phyloP scores from a whole-genome alignment of 176 grass and related monocot genomes.

The Eleusine indica region DNA sequence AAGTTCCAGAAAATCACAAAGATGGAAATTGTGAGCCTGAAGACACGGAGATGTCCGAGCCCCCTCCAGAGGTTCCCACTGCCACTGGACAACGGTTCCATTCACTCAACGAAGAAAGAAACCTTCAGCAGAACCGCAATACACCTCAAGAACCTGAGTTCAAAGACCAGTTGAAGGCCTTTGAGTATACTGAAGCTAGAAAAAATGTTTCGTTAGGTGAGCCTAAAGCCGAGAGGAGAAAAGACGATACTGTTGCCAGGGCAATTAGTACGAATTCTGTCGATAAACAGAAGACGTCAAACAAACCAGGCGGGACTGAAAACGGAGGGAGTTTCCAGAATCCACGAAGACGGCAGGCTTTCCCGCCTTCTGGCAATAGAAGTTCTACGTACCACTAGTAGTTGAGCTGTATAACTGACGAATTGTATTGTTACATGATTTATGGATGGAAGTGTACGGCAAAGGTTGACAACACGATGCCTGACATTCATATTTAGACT shows the following conservation, averaged over 20 bases:
- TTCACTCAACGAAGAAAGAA: conserved; percentile 54
- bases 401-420: conserved; percentile 9
- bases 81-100: conserved; percentile 34
- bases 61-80: conserved; percentile 30
- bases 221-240: conserved; percentile 41
- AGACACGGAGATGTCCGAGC: conserved; percentile 28
- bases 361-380: conserved; percentile 84
- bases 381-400: conserved; percentile 62
- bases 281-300: conserved; percentile 16
- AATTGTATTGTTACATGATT: conserved; percentile 16
- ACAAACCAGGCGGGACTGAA: conserved; percentile 36
- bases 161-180: conserved; percentile 53
- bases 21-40: conserved; percentile 37
- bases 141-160: conserved; percentile 42
- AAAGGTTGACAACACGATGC: neutral
- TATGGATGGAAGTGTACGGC: neutral
- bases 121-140: conserved; percentile 39
- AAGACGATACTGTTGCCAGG: conserved; percentile 47
- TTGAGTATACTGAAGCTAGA: conserved; percentile 74
- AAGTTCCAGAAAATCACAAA: conserved; percentile 35
- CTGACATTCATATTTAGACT: neutral
- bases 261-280: conserved; percentile 44
- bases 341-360: conserved; percentile 70
- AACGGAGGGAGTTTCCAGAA: conserved; percentile 49
- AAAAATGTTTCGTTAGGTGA: conserved; percentile 57